Conservation (phyloP, 2,329 filamentous ascomycete species). For the Botrytis deweyae region DNA sequence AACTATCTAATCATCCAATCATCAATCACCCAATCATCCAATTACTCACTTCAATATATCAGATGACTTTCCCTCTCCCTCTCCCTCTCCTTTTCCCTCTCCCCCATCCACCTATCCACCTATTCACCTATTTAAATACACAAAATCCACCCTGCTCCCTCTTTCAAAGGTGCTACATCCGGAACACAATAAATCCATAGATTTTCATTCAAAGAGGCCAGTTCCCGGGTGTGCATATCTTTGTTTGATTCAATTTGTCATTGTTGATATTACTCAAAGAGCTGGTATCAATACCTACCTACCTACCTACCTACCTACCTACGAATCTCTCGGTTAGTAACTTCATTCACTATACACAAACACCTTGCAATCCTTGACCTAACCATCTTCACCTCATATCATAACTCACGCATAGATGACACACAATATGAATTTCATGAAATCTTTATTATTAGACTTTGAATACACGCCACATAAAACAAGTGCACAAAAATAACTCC, state of each 20-base stretch:
- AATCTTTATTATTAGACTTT: constrained; percentile 7
- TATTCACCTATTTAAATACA: too few species aligned
- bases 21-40: too few species aligned
- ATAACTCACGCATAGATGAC: neutral
- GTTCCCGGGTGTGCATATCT: neutral
- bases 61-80: too few species aligned
- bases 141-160: neutral
- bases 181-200: neutral
- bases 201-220: neutral
- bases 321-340: neutral
- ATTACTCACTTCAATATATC: too few species aligned
- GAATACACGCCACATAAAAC: constrained; percentile 8
- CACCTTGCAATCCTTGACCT: neutral
- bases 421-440: neutral
- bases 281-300: neutral
- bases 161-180: neutral
- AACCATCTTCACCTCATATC: neutral
- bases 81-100: too few species aligned
- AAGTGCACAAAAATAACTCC: constrained; percentile 6
- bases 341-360: neutral
- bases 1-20: too few species aligned
- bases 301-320: neutral
- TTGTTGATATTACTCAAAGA: neutral
- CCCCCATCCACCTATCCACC: too few species aligned
- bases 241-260: neutral